A percentile compares a stretch with the other conserved stretches of the same genome.
phyloP scores from a whole-genome alignment of 176 grass and related monocot species.

The Saccharum spontaneum region DNA sequence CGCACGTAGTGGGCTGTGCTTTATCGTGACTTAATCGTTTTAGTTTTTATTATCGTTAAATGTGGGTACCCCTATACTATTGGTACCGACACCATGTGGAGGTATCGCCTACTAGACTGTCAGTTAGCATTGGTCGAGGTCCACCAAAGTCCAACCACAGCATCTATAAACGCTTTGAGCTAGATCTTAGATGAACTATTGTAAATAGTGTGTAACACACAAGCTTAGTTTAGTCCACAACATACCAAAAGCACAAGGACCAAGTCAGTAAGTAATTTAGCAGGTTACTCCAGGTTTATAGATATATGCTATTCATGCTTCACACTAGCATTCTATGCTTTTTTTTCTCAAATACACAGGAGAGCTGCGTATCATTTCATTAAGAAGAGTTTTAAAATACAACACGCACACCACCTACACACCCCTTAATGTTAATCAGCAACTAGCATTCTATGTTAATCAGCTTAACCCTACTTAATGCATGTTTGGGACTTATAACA shows the following conservation, averaged over 20 bases:
- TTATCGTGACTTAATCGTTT: too few species aligned
- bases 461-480: background rate
- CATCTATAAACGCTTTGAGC: background rate
- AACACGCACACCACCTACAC: too few species aligned
- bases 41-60: too few species aligned
- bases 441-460: background rate
- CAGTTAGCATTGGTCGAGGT: background rate
- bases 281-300: background rate
- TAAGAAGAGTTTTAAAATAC: too few species aligned
- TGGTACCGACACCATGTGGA: background rate
- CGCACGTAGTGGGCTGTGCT: too few species aligned
- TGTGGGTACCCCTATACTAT: too few species aligned
- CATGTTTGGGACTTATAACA: background rate
- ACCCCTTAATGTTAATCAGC: background rate
- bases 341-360: too few species aligned
- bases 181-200: background rate
- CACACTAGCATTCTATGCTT: background rate
- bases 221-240: background rate
- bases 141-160: background rate
- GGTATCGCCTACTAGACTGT: background rate
- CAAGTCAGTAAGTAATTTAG: background rate
- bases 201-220: background rate
- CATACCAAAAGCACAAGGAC: background rate
- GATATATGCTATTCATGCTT: slow-evolving; percentile 26
- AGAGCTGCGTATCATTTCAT: too few species aligned